Evolutionary conservation across 345 rosid species (phyloP).

Genomic region (Melaleuca quinquenervia): DNA sequence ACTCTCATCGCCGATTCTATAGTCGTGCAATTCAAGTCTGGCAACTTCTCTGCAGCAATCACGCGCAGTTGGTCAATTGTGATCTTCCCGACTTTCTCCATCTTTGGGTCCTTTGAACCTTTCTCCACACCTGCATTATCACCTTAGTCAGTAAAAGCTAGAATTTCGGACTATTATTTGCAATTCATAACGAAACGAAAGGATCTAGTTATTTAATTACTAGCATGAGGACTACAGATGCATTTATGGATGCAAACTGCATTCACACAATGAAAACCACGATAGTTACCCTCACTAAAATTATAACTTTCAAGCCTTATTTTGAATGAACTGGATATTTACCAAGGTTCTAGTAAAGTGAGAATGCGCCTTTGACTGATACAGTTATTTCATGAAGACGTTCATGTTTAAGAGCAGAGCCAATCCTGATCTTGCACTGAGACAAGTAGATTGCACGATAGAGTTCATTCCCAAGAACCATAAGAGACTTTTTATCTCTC

Average conservation of each 20-base stretch:
- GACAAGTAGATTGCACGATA: background rate
- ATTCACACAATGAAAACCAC: background rate
- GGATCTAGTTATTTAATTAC: background rate
- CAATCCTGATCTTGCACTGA: background rate
- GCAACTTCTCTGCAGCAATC: slow-evolving; percentile 77
- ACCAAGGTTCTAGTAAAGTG: background rate
- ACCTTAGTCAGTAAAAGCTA: background rate
- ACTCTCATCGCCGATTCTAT: slow-evolving; percentile 87
- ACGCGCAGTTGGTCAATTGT: slow-evolving; percentile 56
- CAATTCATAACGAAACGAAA: background rate
- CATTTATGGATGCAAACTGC: background rate
- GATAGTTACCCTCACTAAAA: background rate
- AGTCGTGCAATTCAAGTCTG: slow-evolving; percentile 62
- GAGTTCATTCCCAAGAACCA: background rate
- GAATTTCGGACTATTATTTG: background rate
- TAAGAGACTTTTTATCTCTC: background rate
- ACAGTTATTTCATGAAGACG: background rate
- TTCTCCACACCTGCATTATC: slow-evolving; percentile 62
- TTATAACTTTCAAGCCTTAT: background rate
- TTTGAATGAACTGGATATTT: background rate
- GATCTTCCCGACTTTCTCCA: slow-evolving; percentile 65
- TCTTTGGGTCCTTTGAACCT: slow-evolving; percentile 70
- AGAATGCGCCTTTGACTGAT: background rate
- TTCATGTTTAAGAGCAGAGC: background rate
- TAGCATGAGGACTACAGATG: background rate